Evolutionary conservation across 2,329 filamentous ascomycete species (phyloP).

Genomic region (Colletotrichum aenigma): DNA sequence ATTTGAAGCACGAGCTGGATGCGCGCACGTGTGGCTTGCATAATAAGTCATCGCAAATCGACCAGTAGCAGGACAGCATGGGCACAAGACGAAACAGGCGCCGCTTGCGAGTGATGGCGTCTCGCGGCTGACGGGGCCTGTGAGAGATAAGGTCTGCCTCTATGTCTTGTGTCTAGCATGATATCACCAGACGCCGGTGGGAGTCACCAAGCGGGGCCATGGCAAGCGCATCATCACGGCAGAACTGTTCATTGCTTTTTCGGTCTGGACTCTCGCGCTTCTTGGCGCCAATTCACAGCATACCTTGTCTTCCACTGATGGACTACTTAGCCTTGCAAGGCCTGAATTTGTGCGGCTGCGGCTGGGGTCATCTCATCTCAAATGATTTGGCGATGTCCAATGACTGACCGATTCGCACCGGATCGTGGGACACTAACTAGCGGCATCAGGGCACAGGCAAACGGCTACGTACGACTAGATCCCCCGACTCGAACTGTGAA

Average conservation of each 20-base stretch:
- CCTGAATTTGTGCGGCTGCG: background rate
- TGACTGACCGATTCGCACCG: background rate
- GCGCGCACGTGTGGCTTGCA: background rate
- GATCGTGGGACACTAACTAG: background rate
- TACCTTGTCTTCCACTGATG: too few relatives aligned
- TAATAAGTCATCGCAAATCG: rapidly evolving
- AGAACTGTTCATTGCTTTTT: background rate
- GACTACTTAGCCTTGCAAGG: too few relatives aligned
- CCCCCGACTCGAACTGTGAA: background rate
- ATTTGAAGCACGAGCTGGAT: background rate
- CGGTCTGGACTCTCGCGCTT: background rate
- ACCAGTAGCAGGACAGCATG: background rate
- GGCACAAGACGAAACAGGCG: background rate
- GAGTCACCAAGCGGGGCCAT: background rate
- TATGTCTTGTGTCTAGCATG: rapidly evolving
- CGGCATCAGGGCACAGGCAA: background rate
- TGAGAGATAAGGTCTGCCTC: too few relatives aligned
- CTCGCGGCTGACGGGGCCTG: background rate
- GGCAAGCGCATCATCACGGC: background rate
- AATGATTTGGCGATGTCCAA: rapidly evolving
- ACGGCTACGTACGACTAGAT: background rate
- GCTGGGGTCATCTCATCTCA: background rate
- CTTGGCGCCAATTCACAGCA: rapidly evolving
- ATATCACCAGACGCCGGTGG: rapidly evolving
- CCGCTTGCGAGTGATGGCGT: background rate